Evolutionary conservation across 768 basidiomycete species (phyloP), one percentile per base, ranked within the genome.

Genomic region (Pluteus cervinus): DNA sequence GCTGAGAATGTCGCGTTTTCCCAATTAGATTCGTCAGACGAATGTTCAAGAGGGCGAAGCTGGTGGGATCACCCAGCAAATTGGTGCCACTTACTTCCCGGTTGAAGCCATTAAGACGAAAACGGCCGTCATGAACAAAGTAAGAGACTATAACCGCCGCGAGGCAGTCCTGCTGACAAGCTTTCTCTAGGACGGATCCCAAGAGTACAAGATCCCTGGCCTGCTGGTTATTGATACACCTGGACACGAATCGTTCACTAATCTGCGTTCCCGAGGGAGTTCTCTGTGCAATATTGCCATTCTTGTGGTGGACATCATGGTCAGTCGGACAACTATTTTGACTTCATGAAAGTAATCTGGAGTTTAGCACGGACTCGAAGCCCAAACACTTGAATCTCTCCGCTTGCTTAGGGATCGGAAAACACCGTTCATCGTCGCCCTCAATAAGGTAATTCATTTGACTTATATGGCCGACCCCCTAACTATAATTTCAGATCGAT

Each of bases 41-140:
- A 97, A 97, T 49, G 96, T 99, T 15, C 93, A 97, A 62, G 96
- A 97, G 57, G 96, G 96, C 38, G 96, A 99, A 75, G 96, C 96
- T 3, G 96, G 96, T 48, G 96, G 96, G 66, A 99, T 99, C 60
- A 99, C 96, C 0, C 96, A 98, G 61, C 96, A 99, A 60, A 99
- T 99, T 48, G 96, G 96, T 71, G 96, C 96, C 15, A 98, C 96
- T 0, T 99, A 93, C 69, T 98, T 99, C 79, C 96, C 96, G 24
- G 83, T 86, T 22, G 86, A 90, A 4, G 93, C 94, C 5, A 96
- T 99, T 61, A 79, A 81, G 63, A 76, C 75, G 26, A 98, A 98
- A 72, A 98, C 96, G 5, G 70, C 70, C 10, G 92, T 97, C n/a
- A 64, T 98, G 66, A 94, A 97, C 64, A 84, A 75, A 61, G 89